Conservation (phyloP, 2,329 filamentous ascomycete species). For the Nigrograna mackinnonii region DNA sequence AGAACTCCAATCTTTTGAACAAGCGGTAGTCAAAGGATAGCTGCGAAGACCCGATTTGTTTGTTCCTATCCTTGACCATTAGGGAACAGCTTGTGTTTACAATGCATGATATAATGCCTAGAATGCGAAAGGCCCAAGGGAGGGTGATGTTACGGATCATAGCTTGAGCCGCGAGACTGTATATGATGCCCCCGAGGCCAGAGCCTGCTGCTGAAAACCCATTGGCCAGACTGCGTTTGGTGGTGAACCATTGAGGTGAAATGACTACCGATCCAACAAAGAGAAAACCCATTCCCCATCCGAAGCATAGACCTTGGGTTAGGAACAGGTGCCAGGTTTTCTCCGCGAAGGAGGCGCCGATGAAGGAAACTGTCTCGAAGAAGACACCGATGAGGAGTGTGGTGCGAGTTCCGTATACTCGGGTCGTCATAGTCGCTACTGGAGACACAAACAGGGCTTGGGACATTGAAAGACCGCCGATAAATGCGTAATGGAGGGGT, state of each 20-base stretch:
- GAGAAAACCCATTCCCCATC: constrained; percentile 76
- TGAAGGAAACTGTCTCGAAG: constrained; percentile 66
- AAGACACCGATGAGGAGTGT: constrained; percentile 68
- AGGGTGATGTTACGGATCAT: constrained; percentile 69
- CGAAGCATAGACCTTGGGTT: constrained; percentile 75
- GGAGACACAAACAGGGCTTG: constrained; percentile 71
- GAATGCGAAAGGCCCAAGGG: constrained; percentile 67
- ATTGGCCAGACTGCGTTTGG: constrained; percentile 69
- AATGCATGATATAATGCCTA: constrained; percentile 65
- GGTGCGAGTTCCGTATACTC: constrained; percentile 64
- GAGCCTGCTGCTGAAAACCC: constrained; percentile 70
- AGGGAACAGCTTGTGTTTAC: constrained; percentile 67
- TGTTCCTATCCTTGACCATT: constrained; percentile 72
- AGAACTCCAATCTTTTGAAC: constrained; percentile 65
- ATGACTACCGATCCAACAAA: constrained; percentile 72
- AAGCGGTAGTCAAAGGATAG: constrained; percentile 67
- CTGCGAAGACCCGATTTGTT: constrained; percentile 68
- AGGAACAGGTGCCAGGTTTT: constrained; percentile 78
- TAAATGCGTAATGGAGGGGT: constrained; percentile 72
- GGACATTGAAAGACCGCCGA: constrained; percentile 72
- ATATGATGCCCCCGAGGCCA: constrained; percentile 74
- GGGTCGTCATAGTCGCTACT: constrained; percentile 64
- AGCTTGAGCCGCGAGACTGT: constrained; percentile 68
- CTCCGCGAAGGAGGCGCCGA: constrained; percentile 70
- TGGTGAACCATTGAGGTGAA: constrained; percentile 75